Percentiles rank a stretch among this genome's conserved stretches.
These are phyloP conservation scores for Candida odintsovae DNA, from an alignment of 805 yeast genomes.

Conservation along the genomic window DNA sequence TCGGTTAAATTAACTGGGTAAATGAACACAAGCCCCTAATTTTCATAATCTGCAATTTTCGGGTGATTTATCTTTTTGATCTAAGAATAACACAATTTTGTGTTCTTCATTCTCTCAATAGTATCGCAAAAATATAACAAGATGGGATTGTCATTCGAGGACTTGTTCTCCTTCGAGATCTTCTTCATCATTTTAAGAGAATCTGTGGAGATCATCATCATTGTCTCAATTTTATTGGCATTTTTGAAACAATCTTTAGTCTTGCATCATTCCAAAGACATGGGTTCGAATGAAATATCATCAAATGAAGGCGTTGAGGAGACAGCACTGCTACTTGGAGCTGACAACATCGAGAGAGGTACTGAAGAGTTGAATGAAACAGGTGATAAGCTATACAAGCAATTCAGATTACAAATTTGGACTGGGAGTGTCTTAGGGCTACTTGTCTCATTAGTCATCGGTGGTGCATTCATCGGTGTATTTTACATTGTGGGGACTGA, in stretches of 20 bases:
- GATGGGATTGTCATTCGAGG: conserved; percentile 28
- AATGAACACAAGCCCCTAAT: too few relatives aligned
- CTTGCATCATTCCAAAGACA: conserved; percentile 25
- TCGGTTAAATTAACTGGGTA: not conserved
- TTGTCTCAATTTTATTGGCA: conserved; percentile 66
- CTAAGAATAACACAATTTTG: not conserved
- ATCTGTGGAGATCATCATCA: conserved; percentile 70
- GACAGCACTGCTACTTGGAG: conserved; percentile 8
- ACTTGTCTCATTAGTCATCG: conserved; percentile 62
- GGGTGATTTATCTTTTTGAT: not conserved
- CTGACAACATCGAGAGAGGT: not conserved
- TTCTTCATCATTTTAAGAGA: conserved; percentile 71
- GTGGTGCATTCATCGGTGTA: conserved; percentile 59
- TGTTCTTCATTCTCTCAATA: too few relatives aligned
- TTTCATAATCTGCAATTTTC: not conserved
- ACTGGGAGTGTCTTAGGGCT: conserved; percentile 74
- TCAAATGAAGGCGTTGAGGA: not conserved
- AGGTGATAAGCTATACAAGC: conserved; percentile 32
- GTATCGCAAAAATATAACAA: not conserved
- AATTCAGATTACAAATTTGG: conserved; percentile 68
- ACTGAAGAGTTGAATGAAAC: conserved; percentile 15
- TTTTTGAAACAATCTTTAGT: conserved; percentile 58
- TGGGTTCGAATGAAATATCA: not conserved
- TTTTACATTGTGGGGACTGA: conserved; percentile 79
- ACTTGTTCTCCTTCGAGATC: conserved; percentile 63